phyloP scores from a whole-genome alignment of 148 eudicot genomes.

The Hydrangea macrophylla region DNA sequence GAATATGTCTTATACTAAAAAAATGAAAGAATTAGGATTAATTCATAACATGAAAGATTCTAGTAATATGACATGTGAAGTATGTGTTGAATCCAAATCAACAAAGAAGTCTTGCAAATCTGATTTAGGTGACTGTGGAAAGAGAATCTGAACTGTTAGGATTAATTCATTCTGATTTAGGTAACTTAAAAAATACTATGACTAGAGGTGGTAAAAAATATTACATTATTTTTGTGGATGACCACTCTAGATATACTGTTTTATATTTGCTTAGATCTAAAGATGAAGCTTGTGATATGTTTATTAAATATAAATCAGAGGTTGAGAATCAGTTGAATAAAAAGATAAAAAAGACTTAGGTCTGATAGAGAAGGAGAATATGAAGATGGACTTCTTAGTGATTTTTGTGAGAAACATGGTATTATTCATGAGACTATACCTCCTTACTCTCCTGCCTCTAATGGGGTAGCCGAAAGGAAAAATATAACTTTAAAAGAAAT shows the following conservation, averaged over 20 bases:
- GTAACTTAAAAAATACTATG: conserved; percentile 2
- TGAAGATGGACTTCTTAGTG: not conserved
- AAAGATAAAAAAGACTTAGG: conserved; percentile 12
- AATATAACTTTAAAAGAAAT: conserved; percentile 18
- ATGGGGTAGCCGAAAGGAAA: conserved; percentile 8
- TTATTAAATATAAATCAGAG: not conserved
- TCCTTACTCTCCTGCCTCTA: no score
- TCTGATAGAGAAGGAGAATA: conserved; percentile 10
- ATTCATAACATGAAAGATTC: not conserved
- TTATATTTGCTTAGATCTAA: conserved; percentile 1
- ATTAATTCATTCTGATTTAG: conserved; percentile 5
- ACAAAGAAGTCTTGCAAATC: no score
- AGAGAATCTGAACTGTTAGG: not conserved
- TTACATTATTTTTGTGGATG: not conserved
- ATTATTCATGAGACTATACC: conserved; percentile 12
- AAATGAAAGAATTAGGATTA: conserved; percentile 10
- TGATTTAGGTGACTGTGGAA: not conserved
- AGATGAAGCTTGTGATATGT: not conserved
- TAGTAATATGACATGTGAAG: conserved; percentile 3
- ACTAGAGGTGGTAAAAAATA: conserved; percentile 10
- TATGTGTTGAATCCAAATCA: conserved; percentile 5
- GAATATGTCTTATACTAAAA: conserved; percentile 8
- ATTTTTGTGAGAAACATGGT: conserved; percentile 4
- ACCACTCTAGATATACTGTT: not conserved
- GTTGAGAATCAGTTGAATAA: conserved; percentile 7